Conservation (phyloP, 306 rosid species). For the Prinsepia uniflora region DNA sequence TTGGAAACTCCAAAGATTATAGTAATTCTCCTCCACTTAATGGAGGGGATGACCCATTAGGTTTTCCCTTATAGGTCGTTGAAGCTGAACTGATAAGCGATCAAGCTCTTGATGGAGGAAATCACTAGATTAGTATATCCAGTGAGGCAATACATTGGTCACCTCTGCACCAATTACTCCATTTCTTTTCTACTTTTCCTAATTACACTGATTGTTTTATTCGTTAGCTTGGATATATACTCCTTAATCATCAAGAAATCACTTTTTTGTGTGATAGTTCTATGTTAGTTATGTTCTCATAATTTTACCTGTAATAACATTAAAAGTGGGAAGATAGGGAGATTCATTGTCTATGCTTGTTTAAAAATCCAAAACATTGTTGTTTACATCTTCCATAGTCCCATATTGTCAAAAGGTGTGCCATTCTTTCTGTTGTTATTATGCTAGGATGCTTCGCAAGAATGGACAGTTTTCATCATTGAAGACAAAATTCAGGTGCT, state of each 20-base stretch:
- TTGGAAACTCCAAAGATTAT: too few species aligned
- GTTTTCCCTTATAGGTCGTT: too few species aligned
- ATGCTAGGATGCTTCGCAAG: constrained; percentile 80
- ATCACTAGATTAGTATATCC: too few species aligned
- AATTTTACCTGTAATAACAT: not conserved
- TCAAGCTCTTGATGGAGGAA: too few species aligned
- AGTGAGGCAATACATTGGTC: constrained; percentile 25
- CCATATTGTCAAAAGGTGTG: constrained; percentile 2
- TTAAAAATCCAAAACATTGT: not conserved
- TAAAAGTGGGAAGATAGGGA: not conserved
- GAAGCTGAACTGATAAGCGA: too few species aligned
- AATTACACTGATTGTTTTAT: too few species aligned
- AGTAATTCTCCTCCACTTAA: too few species aligned
- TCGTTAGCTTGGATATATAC: too few species aligned
- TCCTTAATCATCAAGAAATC: too few species aligned
- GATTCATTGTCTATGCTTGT: not conserved
- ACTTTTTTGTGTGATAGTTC: too few species aligned
- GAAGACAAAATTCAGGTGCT: constrained; percentile 61
- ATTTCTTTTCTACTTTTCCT: constrained; percentile 45
- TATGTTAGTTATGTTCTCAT: not conserved
- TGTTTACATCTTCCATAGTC: not conserved
- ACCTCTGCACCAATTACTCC: constrained; percentile 40
- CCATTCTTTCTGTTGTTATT: constrained; percentile 19
- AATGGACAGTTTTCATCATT: constrained; percentile 86
- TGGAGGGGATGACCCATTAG: too few species aligned